A percentile compares a stretch with the other conserved stretches of the same genome.
These are phyloP conservation scores for Ustilago lituana DNA, from an alignment of 1,284 basidiomycete species.

Conservation along the genomic window DNA sequence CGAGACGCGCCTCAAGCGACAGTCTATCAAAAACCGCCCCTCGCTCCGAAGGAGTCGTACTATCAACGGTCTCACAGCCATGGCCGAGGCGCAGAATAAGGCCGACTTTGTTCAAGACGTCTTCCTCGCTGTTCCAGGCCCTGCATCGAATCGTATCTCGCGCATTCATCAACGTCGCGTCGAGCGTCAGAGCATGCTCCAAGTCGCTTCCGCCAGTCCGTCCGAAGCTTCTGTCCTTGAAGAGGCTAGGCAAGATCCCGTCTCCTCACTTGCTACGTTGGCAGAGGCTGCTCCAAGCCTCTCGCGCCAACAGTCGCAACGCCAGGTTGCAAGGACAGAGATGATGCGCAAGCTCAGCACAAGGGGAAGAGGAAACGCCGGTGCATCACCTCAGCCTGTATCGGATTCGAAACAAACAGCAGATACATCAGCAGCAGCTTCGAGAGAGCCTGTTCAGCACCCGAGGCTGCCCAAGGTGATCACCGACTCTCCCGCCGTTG, in stretches of 20 bases:
- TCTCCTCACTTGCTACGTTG: not conserved
- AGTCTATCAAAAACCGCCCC: slow-evolving; percentile 31
- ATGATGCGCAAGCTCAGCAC: slow-evolving; percentile 59
- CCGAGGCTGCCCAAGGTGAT: slow-evolving; percentile 21
- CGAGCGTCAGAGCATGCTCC: slow-evolving; percentile 39
- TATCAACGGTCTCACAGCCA: slow-evolving; percentile 56
- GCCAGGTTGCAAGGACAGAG: slow-evolving; percentile 54
- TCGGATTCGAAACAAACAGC: not conserved
- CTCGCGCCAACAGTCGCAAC: slow-evolving; percentile 41
- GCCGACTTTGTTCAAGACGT: slow-evolving; percentile 52
- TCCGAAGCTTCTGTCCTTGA: slow-evolving; percentile 12
- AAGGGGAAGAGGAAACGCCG: slow-evolving; percentile 26
- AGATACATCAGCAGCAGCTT: not conserved
- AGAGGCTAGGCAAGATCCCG: not conserved
- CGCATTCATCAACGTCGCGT: slow-evolving; percentile 37
- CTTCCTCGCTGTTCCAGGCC: slow-evolving; percentile 44
- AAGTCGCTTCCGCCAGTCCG: not conserved
- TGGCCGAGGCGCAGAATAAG: slow-evolving; percentile 54
- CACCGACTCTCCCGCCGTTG: slow-evolving; percentile 43
- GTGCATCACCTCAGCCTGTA: slow-evolving; percentile 4
- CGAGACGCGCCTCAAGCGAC: slow-evolving; percentile 28
- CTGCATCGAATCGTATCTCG: slow-evolving; percentile 45
- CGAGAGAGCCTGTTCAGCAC: not conserved
- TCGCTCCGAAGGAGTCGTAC: slow-evolving; percentile 46
- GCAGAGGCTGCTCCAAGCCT: slow-evolving; percentile 16